Evolutionary conservation across 1,139 yeast genomes (phyloP), one percentile per base, ranked within the genome.

Genomic region (Protomyces macrosporus): DNA sequence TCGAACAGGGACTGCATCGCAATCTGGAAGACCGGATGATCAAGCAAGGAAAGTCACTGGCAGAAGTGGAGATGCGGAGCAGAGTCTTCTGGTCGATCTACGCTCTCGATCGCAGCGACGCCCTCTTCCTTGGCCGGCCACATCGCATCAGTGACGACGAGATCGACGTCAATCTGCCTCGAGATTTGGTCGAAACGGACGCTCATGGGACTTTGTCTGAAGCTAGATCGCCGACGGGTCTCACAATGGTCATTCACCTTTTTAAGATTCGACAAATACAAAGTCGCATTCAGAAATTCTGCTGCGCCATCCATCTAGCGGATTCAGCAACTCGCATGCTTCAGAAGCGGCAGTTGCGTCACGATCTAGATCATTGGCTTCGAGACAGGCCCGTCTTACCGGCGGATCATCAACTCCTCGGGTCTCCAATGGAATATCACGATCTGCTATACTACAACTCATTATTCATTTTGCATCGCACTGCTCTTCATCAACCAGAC

Each of bases 71-170:
- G 36, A 7, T 33, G 39, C 53, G 53, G n/a, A 50, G 39, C 39
- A 12, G 53, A 35, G n/a, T 50, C 39, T 50, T 50, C 23, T 50
- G 39, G 36, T 50, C 53, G 16, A 50, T 50, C 23, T 50, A 50
- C 23, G 53, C 53, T 5, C 35, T 50, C 16, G 53, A 50, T 23
- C 33, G 53, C 12, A 50, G 53, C 16, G 53, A 50, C 10, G 39
- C 53, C 3, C 16, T 50, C n/a, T 35, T 50, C 16, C 53, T 50
- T 6, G 53, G 53, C 23, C 53, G 53, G 16, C 53, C 53, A 5
- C 36, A 33, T 33, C 53, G 53, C 23, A 23, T 50, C 53, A 33
- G 39, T 7, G 53, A 50, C 23, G 39, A 50, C 10, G 53, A 50
- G n/a, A 50, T 50, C 16, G 53, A 50, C 12, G 52, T 32, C 12